Percentiles rank a stretch among this genome's conserved stretches.
Evolutionary conservation across 202 grass and related monocot species (phyloP).

Genomic region (Cymbopogon flexuosus): DNA sequence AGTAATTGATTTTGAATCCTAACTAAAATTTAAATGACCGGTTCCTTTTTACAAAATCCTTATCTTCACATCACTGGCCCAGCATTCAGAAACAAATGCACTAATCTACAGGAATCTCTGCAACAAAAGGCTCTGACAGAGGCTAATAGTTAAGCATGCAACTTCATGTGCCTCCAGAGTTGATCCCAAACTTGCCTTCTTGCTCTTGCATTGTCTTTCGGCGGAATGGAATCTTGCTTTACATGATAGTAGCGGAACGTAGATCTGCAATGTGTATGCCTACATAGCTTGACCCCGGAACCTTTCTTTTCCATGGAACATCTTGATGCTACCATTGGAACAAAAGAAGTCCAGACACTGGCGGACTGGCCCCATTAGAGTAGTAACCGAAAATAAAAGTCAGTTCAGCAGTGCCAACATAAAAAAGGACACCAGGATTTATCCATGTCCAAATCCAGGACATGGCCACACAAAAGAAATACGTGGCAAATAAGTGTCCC

Average conservation of each 20-base stretch:
- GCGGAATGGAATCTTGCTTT: background rate
- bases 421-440: background rate
- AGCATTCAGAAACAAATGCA: background rate
- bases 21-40: background rate
- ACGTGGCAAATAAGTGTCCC: background rate
- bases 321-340: background rate
- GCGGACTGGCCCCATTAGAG: background rate
- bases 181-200: background rate
- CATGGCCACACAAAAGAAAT: conserved; percentile 4
- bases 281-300: background rate
- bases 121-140: background rate
- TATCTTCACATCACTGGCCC: background rate
- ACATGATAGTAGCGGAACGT: background rate
- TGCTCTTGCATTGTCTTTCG: background rate
- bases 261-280: background rate
- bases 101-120: background rate
- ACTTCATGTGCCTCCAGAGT: background rate
- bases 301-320: background rate
- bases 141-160: background rate
- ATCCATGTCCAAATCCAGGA: background rate
- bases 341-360: background rate
- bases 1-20: background rate
- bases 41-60: background rate
- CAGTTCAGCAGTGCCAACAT: background rate
- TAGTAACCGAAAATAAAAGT: conserved; percentile 1